Base-by-base conservation (phyloP, 1,139 yeast genomes). In the Suhomyces kunorum region DNA sequence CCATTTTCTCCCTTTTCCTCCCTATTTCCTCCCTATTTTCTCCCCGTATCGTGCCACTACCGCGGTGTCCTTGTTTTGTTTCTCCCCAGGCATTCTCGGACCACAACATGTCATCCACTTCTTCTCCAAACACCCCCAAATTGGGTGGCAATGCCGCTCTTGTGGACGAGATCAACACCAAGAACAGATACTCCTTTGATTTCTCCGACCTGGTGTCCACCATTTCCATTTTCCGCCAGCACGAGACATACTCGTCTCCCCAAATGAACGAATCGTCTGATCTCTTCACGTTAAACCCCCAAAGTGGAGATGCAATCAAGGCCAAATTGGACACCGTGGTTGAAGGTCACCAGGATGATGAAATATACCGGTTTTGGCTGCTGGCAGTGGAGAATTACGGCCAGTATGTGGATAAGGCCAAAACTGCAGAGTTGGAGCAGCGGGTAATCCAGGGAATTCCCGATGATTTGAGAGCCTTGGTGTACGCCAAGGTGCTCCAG, bases 191-290 rank as follows among this genome's bases (percentile, higher is more conserved):
- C 27, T 43, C 48, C 4, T 55, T 52, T 39, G 50, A 46, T 18
- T 47, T 50, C 33, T 38, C 49, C 12, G 66, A 65, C 40, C 47
- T 52, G 12, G 48, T 65, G 9, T 60, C 69, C 5, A 53, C 58
- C 31, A 58, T 68, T 13, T 56, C 64, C n/a, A 46, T 61, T 13
- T 54, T 58, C 26, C 53, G 76, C 44, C 75, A 71, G 44, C 49
- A 55, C 36, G 71, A 68, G 36, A 32, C 55, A 5, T 67, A 63
- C 42, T 46, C 54, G 6, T 53, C 63, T n/a, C 68, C 70, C 3
- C 52, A 45, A 23, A 58, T 68, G 62, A 66, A 68, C 44, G 72
- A 71, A 42, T 54, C 59, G 16, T 62, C 69, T 5, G 76, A 70
- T 32, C 52, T 52, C 31, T 54, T 55, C 42, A 39, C 47, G 4